Evolutionary conservation across 1,284 basidiomycete species (phyloP), one percentile per base, ranked within the genome.

Genomic region (Ustilago sp.): DNA sequence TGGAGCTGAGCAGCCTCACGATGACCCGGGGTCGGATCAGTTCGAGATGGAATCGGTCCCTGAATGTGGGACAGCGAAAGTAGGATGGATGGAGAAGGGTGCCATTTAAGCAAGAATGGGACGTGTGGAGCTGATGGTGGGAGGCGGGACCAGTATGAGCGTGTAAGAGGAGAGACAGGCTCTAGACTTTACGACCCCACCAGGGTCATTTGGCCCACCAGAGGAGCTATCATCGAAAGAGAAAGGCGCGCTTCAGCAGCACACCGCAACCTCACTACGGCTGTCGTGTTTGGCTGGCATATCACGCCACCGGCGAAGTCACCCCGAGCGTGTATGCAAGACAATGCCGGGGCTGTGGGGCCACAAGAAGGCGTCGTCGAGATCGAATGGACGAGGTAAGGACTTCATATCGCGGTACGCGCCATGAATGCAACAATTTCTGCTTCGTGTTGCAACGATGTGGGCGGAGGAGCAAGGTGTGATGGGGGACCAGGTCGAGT

Each of bases 121-220:
- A 19, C 34, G n/a, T 9, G 38, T 9, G 15, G 50, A 45, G 36
- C n/a, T 6, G n/a, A 48, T 47, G 55, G 60, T 32, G 55, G 63
- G 43, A 53, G 31, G 28, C 28, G 28, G 19, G 13, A 38, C n/a
- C 39, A 19, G 17, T 17, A 13, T n/a, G 12, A 23, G 54, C 5
- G 19, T 8, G 31, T 19, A 19, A 54, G 55, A 11, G 15, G 35
- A 39, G 41, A 50, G 51, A 43, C 15, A 28, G 39, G n/a, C 17
- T 12, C 19, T 11, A 47, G 15, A 11, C 39, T 45, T 47, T 7
- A 31, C n/a, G 58, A 55, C 50, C 56, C 61, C 67, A 60, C 61
- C 61, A 51, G 48, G 48, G 52, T 69, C 56, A 53, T 45, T 43
- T n/a, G 56, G 28, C 67, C 67, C 67, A 68, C 67, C 60, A 56